Conservation (phyloP, 805 yeast genomes). For the Saturnispora silvae region DNA sequence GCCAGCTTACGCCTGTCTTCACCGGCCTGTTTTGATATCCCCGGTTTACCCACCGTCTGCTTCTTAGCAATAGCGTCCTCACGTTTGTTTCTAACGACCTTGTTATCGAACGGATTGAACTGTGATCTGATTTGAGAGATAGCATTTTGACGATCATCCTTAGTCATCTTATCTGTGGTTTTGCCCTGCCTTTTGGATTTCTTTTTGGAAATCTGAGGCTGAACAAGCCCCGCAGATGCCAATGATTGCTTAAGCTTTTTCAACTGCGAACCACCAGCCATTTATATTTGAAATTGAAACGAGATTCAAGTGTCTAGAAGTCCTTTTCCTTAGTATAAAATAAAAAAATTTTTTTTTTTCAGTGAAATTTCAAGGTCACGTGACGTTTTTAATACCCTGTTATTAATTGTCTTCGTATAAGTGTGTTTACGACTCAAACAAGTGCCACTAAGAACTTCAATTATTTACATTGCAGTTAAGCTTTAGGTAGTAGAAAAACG, state of each 20-base stretch:
- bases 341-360: background rate
- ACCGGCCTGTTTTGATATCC: slow-evolving; percentile 55
- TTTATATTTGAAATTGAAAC: slow-evolving; percentile 57
- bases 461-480: no score
- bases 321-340: background rate
- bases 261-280: slow-evolving; percentile 60
- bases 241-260: slow-evolving; percentile 71
- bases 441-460: no score
- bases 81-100: slow-evolving; percentile 55
- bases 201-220: slow-evolving; percentile 62
- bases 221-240: slow-evolving; percentile 73
- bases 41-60: slow-evolving; percentile 57
- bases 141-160: slow-evolving; percentile 53
- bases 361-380: no score
- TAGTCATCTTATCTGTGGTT: slow-evolving; percentile 53
- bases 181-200: slow-evolving; percentile 38
- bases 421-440: background rate
- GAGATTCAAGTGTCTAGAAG: no score
- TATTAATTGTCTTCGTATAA: background rate
- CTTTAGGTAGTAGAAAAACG: no score
- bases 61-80: slow-evolving; percentile 34
- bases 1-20: slow-evolving; percentile 52
- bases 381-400: no score
- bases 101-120: slow-evolving; percentile 84
- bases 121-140: slow-evolving; percentile 61